A percentile compares a stretch with the other conserved stretches of the same genome.
These are phyloP conservation scores for Metschnikowia orientalis DNA, from an alignment of 805 yeast genomes.

Conservation along the genomic window DNA sequence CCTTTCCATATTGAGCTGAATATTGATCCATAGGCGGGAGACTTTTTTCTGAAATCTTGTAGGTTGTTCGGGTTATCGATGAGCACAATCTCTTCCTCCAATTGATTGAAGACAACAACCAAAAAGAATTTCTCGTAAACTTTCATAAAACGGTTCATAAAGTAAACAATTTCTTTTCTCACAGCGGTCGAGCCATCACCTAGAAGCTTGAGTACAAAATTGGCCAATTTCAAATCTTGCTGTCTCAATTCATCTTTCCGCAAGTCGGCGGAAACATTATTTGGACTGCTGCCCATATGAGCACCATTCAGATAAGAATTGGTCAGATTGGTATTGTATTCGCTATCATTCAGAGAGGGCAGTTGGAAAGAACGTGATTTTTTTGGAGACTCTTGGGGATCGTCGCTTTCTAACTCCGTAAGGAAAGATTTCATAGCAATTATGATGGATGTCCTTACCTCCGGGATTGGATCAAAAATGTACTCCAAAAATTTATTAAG, in stretches of 20 bases:
- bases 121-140: conserved; percentile 70
- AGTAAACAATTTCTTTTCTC: conserved; percentile 75
- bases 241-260: conserved; percentile 49
- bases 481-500: conserved; percentile 52
- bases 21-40: conserved; percentile 84
- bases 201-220: conserved; percentile 59
- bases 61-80: conserved; percentile 57
- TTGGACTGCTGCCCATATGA: too few species aligned
- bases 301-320: too few species aligned
- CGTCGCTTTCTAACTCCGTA: conserved; percentile 38
- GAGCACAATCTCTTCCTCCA: conserved; percentile 73
- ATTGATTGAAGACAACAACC: conserved; percentile 80
- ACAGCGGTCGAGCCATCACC: conserved; percentile 90
- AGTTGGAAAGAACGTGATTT: conserved; percentile 1
- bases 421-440: conserved; percentile 68
- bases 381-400: conserved; percentile 17
- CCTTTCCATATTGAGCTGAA: conserved; percentile 88
- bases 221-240: conserved; percentile 68
- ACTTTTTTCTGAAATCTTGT: conserved; percentile 58
- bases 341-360: conserved; percentile 7
- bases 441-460: conserved; percentile 82
- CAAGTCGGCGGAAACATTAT: conserved; percentile 25
- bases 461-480: conserved; percentile 88
- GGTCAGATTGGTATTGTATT: conserved; percentile 8
- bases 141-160: conserved; percentile 68